Evolutionary conservation across 345 rosid species (phyloP).

Genomic region (Reutealis trisperma): DNA sequence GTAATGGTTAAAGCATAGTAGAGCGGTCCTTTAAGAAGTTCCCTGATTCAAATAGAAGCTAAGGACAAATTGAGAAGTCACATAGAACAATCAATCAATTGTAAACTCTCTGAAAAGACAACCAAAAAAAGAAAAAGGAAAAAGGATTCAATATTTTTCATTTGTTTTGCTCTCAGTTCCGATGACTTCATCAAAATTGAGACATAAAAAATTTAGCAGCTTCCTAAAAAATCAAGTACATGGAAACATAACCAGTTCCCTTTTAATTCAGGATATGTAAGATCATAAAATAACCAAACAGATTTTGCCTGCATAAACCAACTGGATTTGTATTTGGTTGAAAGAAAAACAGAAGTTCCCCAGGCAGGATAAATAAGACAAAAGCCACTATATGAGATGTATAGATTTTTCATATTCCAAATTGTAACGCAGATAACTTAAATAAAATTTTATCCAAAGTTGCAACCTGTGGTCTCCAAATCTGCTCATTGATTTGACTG

Average conservation of each 20-base stretch:
- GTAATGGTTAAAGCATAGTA: slow-evolving; percentile 70
- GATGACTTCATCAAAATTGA: not conserved
- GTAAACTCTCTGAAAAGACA: not conserved
- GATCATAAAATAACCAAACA: not conserved
- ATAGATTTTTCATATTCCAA: not conserved
- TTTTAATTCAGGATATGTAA: slow-evolving; percentile 7
- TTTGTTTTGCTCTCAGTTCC: not conserved
- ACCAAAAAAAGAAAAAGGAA: not conserved
- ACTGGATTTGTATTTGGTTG: not conserved
- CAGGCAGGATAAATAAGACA: not conserved
- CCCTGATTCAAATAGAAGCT: slow-evolving; percentile 55
- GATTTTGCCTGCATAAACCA: not conserved
- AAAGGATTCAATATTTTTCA: too few relatives aligned
- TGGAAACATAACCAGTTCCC: not conserved
- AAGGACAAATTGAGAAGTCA: slow-evolving; percentile 19
- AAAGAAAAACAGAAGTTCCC: not conserved
- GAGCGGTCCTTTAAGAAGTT: slow-evolving; percentile 90
- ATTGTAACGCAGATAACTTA: not conserved
- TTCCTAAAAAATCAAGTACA: not conserved
- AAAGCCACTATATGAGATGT: not conserved
- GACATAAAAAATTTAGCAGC: not conserved
- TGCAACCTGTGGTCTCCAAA: slow-evolving; percentile 78
- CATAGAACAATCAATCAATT: not conserved
- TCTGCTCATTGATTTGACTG: slow-evolving; percentile 95
- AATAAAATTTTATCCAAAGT: slow-evolving; percentile 5